Conservation (phyloP, 257 asterid species). For the Marsdenia floribunda region DNA sequence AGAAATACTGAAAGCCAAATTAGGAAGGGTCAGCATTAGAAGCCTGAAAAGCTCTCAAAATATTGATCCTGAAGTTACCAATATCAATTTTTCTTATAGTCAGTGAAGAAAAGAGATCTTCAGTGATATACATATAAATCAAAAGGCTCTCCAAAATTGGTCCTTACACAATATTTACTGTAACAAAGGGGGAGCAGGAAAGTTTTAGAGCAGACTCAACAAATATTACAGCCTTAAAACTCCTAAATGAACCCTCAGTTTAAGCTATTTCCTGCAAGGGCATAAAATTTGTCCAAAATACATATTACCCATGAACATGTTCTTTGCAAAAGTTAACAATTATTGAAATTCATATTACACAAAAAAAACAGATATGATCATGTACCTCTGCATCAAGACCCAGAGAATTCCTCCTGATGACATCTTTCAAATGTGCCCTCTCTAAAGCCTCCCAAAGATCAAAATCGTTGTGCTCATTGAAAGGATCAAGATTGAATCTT, state of each 20-base stretch:
- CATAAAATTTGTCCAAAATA: background rate
- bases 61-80: background rate
- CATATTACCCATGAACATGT: background rate
- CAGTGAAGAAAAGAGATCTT: background rate
- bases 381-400: conserved; percentile 90
- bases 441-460: conserved; percentile 98
- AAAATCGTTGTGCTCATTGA: conserved; percentile 91
- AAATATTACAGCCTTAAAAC: background rate
- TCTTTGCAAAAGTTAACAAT: background rate
- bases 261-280: background rate
- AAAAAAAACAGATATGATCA: background rate
- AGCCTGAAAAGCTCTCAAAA: background rate
- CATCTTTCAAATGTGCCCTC: conserved; percentile 94
- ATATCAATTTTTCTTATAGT: background rate
- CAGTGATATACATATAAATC: background rate
- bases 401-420: conserved; percentile 66
- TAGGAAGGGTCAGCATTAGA: background rate
- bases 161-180: background rate
- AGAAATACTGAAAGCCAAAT: background rate
- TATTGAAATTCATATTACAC: background rate
- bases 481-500: conserved; percentile 94
- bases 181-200: background rate
- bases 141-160: background rate
- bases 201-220: background rate
- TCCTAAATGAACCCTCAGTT: background rate